Evolutionary conservation across 257 asterid genomes (phyloP), one percentile per base, ranked within the genome.

Genomic region (Solanum okadae): DNA sequence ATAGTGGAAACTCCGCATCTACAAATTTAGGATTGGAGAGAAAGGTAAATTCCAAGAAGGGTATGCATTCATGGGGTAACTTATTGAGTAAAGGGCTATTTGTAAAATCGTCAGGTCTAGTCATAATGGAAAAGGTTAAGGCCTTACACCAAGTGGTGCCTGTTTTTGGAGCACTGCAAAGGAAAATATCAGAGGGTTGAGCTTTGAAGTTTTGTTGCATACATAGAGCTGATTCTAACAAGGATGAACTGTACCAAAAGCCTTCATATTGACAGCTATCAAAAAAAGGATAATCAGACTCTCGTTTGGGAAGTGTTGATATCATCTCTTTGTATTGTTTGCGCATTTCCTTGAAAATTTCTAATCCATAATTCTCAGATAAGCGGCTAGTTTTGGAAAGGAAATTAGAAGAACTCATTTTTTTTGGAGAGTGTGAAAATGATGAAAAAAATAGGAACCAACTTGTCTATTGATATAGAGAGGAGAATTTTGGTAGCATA

Each of bases 281-380:
- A 0, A 8, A 25, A 14, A 1, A 0, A 5, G 35, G 35, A 61
- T 61, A 0, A 0, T 8, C 3, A 25, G 25, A 7, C 4, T 25
- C 29, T 7, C 25, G 63, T 49, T 40, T 85, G 1, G 81, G 67
- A 13, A 85, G 87, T 4, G 16, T 63, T 37, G 49, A 22, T 84
- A 84, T 84, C 27, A 63, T 37, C 22, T 85, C 78, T 34, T 22
- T 34, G 78, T 85, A 63, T 63, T 61, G 16, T 20, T 10, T 31
- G 31, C 3, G 16, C 20, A 22, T 63, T 27, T 63, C 34, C 2
- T 15, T 29, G 44, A 16, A 13, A 25, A 0, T 46, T 85, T 65
- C 79, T 34, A 27, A 37, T 42, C 46, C 56, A 59, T 9, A 8
- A 5, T 68, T 35, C 18, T 23, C 49, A 52, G 12, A 56, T 5